Evolutionary conservation across 1,284 basidiomycete genomes (phyloP), one percentile per base, ranked within the genome.

Genomic region (Trametes versicolor): DNA sequence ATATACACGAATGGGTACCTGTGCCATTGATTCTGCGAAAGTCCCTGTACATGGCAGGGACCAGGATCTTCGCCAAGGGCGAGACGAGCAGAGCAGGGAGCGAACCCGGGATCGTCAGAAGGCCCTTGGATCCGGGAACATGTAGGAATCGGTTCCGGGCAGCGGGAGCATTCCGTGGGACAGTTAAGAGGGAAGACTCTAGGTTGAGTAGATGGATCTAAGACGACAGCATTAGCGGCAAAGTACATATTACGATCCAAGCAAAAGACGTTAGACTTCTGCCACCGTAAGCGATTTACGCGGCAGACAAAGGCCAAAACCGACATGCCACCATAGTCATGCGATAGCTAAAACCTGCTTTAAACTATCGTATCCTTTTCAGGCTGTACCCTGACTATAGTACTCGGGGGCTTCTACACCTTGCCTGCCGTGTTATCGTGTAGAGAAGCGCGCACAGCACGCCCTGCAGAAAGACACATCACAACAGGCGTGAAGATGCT

Each of bases 191-290:
- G 1, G 85, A 78, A 0, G 85, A 73, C 1, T 83, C 69, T 15
- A 98, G 79, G 53, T 82, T 80, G 17, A 97, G 83, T 9, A 95
- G 85, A 73, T 92, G 82, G 64, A 96, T 87, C 95, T 96, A 77
- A 63, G 65, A 72, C 47, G 19, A 19, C 41, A 19, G 8, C 41
- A 17, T 43, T 43, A 43, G 41, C 41, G 29, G 8, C 19, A 8
- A 17, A 43, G 41, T 7, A 39, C 37, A 32, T 39, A 17, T 5
- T 10, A 34, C 25, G n/a, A 23, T 9, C 25, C 39, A 51, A 32
- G 41, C 45, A 23, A 32, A 32, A 8, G 8, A 32, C 29, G 29
- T 32, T 32, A 8, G 8, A 32, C 29, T 3, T 3, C 29, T 32
- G 29, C 29, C 29, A 32, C 29, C 29, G 29, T 32, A 32, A 32